Evolutionary conservation across 257 asterid genomes (phyloP), one percentile per base, ranked within the genome.

Genomic region (Nicotiana otophora): DNA sequence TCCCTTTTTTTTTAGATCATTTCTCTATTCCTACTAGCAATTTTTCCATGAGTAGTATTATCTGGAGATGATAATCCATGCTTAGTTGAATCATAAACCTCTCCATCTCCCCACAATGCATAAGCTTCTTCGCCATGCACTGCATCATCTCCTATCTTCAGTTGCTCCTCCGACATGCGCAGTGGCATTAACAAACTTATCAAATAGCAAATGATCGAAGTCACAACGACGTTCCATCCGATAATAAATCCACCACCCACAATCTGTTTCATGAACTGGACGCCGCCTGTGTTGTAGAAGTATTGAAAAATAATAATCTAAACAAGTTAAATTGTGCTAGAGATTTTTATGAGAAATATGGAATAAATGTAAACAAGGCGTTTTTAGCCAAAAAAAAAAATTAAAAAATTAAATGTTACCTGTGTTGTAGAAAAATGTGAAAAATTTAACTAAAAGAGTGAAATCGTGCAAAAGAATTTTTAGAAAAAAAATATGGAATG

Each of bases 121-220:
- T 92, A 92, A 2, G 96, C 96, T 87, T 92, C 96, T 89, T 92
- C 94, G 0, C 94, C 94, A 69, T 92, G 96, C 78, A 90, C 96
- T 1, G 93, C 94, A 72, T 92, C 96, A 64, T 92, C 96, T 11
- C 96, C 96, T 2, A 90, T 88, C 76, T 63, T 69, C 84, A 92
- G 30, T 77, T 87, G 83, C 60, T 92, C 92, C 84, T 92, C 96
- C 14, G 93, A 83, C 96, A 92, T 92, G 8, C 96, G 86, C 83
- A 92, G 53, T 10, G 96, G 96, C 6, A 89, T 60, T 0, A 92
- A 23, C 0, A 88, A 60, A 1, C 92, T 46, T 61, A 92, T 90
- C 33, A 75, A 16, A 5, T 86, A 82, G 34, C 94, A 92, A 4
- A 92, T 89, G 1, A 89, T 82, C 7, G 96, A 92, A 1, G 96